These are phyloP conservation scores for Fragaria vesca DNA, from an alignment of 306 rosid species.

Conservation along the genomic window DNA sequence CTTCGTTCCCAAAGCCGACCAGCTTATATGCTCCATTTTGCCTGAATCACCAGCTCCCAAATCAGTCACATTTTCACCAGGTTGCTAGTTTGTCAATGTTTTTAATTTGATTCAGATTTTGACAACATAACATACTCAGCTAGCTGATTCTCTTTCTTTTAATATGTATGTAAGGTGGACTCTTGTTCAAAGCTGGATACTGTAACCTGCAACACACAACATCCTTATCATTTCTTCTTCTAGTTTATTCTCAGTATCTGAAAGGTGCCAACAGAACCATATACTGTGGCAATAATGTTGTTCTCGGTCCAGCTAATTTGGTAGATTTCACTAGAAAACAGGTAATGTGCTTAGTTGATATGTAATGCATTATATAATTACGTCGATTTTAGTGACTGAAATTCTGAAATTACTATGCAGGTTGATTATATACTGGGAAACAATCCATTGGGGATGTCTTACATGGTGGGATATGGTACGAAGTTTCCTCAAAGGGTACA, in stretches of 20 bases:
- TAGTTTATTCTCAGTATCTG: constrained; percentile 40
- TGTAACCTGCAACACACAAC: constrained; percentile 43
- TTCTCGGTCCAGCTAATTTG: constrained; percentile 17
- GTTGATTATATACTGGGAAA: constrained; percentile 20
- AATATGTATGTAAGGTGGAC: constrained; percentile 35
- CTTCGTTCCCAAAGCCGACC: constrained; percentile 36
- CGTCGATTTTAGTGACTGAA: not conserved
- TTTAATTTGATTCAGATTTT: not conserved
- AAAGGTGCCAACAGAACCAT: constrained; percentile 8
- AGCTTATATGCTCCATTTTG: constrained; percentile 43
- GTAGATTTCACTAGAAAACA: constrained; percentile 28
- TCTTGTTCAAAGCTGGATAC: constrained; percentile 35
- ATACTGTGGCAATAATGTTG: constrained; percentile 17
- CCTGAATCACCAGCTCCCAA: constrained; percentile 33
- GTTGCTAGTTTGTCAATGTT: constrained; percentile 16
- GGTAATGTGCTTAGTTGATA: not conserved
- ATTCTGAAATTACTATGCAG: not conserved
- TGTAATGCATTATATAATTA: not conserved
- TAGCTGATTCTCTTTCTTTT: not conserved
- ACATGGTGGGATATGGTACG: constrained; percentile 55
- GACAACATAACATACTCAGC: not conserved
- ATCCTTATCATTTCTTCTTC: constrained; percentile 30
- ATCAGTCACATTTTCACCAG: constrained; percentile 35
- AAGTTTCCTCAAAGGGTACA: constrained; percentile 50
- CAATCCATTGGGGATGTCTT: constrained; percentile 36